Base-by-base conservation (phyloP, 345 rosid genomes). In the Durio zibethinus region DNA sequence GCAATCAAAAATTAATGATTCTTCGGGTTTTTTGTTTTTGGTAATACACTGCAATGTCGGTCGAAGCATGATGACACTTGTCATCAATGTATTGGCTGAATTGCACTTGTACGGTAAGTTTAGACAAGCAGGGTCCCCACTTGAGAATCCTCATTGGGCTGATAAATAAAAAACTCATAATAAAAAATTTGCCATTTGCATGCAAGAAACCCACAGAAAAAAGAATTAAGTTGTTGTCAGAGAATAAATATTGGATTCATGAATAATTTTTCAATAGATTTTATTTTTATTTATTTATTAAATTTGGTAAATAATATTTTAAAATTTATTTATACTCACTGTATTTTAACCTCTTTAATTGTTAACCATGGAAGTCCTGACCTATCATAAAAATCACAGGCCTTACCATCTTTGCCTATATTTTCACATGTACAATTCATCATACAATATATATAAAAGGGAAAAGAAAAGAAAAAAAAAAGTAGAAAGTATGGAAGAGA, bases 91-190 rank as follows among this genome's bases (percentile, higher is more conserved):
- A 80, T 66, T 80, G 76, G 82, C 15, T 27, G 20, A 14, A 10
- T 4, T 69, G 29, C 82, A 52, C 74, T 70, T 45, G 40, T 29
- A 48, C 0, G 14, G 8, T 48, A 70, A 70, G 60, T 70, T 70
- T 47, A 38, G 20, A 18, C 43, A 11, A 10, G 16, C 3, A 10
- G 31, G 74, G 73, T 9, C 27, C 27, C 80, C 77, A 21, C 2
- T 2, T 4, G 12, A 23, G 75, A 75, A 80, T 83, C 80, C 63
- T 66, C 59, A n/a, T 50, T 29, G 53, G 33, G 35, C 7, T n/a
- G 43, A 53, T 16, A 48, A 31, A 62, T 1, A 20, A 53, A 53
- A 6, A n/a, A n/a, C n/a, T n/a, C n/a, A 7, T 29, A 53, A 36
- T 43, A 12, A 16, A 73, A 78, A 66, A 40, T 67, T 7, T 15